Evolutionary conservation across 352 stramenopile genomes (phyloP).

Genomic region (Globisporangium spiculum): DNA sequence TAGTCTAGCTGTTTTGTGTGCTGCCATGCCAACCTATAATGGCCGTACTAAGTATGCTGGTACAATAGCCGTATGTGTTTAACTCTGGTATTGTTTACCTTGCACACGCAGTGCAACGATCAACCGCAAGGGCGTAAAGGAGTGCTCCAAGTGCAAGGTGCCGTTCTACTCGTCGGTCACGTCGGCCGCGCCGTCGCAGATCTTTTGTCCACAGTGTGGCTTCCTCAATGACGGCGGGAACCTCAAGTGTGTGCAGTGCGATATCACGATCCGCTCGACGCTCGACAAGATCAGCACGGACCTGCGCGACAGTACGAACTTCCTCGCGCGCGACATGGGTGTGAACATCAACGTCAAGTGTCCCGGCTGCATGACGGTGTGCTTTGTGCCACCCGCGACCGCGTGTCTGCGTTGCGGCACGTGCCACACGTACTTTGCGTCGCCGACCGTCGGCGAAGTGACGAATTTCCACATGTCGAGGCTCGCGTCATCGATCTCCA

Average conservation of each 20-base stretch:
- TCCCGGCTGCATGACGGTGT: conserved; percentile 69
- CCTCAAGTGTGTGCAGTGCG: conserved; percentile 65
- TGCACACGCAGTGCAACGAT: conserved; percentile 32
- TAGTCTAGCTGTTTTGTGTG: background rate
- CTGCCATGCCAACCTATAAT: no score
- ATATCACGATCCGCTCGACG: conserved; percentile 70
- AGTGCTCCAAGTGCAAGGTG: conserved; percentile 57
- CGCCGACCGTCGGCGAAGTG: conserved; percentile 67
- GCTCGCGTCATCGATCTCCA: conserved; percentile 72
- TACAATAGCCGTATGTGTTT: background rate
- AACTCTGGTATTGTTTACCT: background rate
- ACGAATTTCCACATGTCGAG: conserved; percentile 85
- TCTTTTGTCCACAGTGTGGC: conserved; percentile 73
- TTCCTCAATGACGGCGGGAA: conserved; percentile 76
- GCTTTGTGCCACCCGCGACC: conserved; percentile 70
- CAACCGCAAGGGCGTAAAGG: conserved; percentile 61
- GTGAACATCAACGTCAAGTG: conserved; percentile 86
- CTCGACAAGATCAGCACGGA: conserved; percentile 74
- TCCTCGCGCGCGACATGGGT: conserved; percentile 75
- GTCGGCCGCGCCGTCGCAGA: conserved; percentile 62
- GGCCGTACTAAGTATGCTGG: background rate
- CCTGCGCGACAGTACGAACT: conserved; percentile 76
- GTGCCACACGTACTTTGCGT: conserved; percentile 84
- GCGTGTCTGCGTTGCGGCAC: conserved; percentile 74
- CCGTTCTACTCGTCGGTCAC: conserved; percentile 66